phyloP scores from a whole-genome alignment of 1,139 yeast species.

The Pneumocystis wakefieldiae region DNA sequence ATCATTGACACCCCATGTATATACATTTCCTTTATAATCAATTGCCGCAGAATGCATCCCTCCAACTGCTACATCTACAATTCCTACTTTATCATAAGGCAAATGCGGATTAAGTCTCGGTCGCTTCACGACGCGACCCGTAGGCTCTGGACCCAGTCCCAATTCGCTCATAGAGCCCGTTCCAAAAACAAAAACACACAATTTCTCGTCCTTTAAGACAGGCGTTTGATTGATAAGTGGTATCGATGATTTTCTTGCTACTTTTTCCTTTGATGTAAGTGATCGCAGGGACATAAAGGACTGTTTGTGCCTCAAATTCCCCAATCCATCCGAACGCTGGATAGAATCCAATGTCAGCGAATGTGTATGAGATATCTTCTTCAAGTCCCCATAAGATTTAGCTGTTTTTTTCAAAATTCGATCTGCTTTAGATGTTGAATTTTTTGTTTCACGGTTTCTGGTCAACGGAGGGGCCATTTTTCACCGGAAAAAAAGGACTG shows the following conservation, averaged over 20 bases:
- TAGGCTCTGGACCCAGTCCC: constrained; percentile 82
- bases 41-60: constrained; percentile 89
- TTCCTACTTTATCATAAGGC: constrained; percentile 42
- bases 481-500: background rate
- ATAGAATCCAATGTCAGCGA: background rate
- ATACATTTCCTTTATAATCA: constrained; percentile 54
- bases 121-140: constrained; percentile 81
- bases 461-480: background rate
- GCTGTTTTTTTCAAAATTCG: background rate
- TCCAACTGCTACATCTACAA: constrained; percentile 81
- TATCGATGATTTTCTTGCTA: background rate
- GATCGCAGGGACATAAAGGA: background rate
- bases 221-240: background rate
- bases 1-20: constrained; percentile 99
- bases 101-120: constrained; percentile 79
- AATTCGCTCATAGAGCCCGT: constrained; percentile 94
- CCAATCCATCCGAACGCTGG: background rate
- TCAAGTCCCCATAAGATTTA: background rate
- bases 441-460: background rate
- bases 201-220: constrained; percentile 9
- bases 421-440: background rate
- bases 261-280: background rate
- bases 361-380: background rate
- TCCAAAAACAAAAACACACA: constrained; percentile 87
- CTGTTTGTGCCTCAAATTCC: background rate